A percentile compares a stretch with the other conserved stretches of the same genome.
Conservation (phyloP, 768 basidiomycete genomes). For the Termitomyces eurrhizus region DNA sequence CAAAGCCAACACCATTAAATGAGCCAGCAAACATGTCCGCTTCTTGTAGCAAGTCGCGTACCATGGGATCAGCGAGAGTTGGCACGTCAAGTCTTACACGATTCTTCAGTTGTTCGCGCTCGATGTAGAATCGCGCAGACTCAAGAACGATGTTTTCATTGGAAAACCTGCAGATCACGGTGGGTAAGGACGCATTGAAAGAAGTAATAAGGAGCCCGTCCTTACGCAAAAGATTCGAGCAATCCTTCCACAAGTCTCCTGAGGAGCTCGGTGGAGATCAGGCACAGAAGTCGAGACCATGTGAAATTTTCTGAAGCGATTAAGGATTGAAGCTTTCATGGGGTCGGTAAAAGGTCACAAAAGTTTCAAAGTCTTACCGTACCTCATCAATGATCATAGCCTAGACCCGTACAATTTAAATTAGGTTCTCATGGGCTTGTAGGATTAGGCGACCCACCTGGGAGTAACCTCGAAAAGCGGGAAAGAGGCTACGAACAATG, state of each 20-base stretch:
- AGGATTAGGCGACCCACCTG: conserved; percentile 40
- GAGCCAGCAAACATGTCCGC: conserved; percentile 83
- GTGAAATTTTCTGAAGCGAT: conserved; percentile 70
- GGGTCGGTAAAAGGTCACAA: conserved; percentile 14
- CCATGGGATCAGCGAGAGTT: conserved; percentile 66
- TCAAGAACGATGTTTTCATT: conserved; percentile 75
- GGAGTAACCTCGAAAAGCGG: conserved; percentile 81
- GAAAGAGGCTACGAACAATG: conserved; percentile 69
- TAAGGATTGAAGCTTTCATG: conserved; percentile 58
- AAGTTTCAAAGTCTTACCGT: conserved; percentile 22
- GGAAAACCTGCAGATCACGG: conserved; percentile 39
- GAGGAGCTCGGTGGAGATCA: conserved; percentile 59
- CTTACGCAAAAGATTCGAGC: conserved; percentile 74
- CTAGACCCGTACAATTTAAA: conserved; percentile 24
- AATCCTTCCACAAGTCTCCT: conserved; percentile 61
- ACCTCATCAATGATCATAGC: conserved; percentile 85
- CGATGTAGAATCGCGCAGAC: conserved; percentile 70
- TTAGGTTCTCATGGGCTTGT: conserved; percentile 15
- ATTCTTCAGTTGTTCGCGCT: conserved; percentile 75
- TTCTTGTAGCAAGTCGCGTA: conserved; percentile 80
- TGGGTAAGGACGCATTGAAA: conserved; percentile 14
- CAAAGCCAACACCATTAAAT: conserved; percentile 74
- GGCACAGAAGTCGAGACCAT: conserved; percentile 57
- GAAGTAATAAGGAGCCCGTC: conserved; percentile 14
- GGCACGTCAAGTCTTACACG: conserved; percentile 76